Conservation (phyloP, 257 asterid species). For the Hygrophila difformis region DNA sequence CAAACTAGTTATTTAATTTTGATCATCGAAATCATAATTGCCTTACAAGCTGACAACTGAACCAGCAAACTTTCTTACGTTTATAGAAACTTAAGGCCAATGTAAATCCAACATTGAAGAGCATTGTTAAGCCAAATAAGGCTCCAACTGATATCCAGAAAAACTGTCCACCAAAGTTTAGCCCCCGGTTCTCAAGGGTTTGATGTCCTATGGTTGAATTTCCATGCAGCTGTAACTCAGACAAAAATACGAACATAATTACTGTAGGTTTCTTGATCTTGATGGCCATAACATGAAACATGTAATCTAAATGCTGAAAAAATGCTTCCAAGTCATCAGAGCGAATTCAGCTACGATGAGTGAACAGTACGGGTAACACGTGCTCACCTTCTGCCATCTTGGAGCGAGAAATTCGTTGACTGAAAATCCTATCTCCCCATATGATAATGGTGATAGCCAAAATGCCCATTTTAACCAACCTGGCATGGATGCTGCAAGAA, state of each 20-base stretch:
- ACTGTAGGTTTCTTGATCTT: too few species aligned
- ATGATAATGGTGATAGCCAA: conserved; percentile 64
- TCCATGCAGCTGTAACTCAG: conserved; percentile 17
- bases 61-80: conserved; percentile 48
- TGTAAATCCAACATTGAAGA: conserved; percentile 42
- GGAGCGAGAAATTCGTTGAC: conserved; percentile 60
- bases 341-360: too few species aligned
- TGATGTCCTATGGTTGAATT: conserved; percentile 43
- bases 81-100: conserved; percentile 48
- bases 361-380: too few species aligned
- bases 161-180: conserved; percentile 30
- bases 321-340: too few species aligned
- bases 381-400: conserved; percentile 56
- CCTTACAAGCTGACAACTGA: too few species aligned
- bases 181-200: conserved; percentile 45
- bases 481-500: conserved; percentile 63
- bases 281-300: too few species aligned
- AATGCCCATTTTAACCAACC: conserved; percentile 61
- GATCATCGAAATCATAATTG: too few species aligned
- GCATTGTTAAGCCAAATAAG: conserved; percentile 36
- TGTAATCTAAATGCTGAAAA: too few species aligned
- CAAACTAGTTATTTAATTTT: too few species aligned
- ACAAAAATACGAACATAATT: too few species aligned
- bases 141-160: conserved; percentile 60
- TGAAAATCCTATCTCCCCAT: conserved; percentile 64